Evolutionary conservation across 2,329 filamentous ascomycete genomes (phyloP).

Genomic region (Sporothrix schenckii): DNA sequence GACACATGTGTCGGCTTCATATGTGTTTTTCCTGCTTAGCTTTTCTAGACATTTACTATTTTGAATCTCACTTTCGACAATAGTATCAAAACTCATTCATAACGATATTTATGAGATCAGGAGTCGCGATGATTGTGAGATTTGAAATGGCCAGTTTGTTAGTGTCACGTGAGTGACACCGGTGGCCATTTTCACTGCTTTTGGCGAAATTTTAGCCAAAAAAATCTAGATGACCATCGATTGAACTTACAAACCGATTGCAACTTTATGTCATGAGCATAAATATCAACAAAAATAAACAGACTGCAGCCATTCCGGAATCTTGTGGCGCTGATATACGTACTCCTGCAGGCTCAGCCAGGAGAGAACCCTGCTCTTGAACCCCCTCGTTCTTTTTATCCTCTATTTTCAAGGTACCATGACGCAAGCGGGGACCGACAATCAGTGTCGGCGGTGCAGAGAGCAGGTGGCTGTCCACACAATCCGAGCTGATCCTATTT

Average conservation of each 20-base stretch:
- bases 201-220: conserved; percentile 10
- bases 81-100: background rate
- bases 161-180: conserved; percentile 19
- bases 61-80: background rate
- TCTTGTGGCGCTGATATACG: background rate
- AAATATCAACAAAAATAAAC: background rate
- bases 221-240: conserved; percentile 18
- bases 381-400: conserved; percentile 2
- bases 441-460: conserved; percentile 60
- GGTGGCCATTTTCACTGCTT: conserved; percentile 6
- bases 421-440: conserved; percentile 34
- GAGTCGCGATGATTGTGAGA: background rate
- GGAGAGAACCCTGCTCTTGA: conserved; percentile 13
- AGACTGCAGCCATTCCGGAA: background rate
- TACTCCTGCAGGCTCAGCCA: background rate
- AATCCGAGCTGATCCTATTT: conserved; percentile 62
- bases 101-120: background rate
- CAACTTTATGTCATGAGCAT: background rate
- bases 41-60: background rate
- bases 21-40: background rate
- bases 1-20: background rate
- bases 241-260: background rate
- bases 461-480: conserved; percentile 53
- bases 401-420: conserved; percentile 20
- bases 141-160: background rate